These are phyloP conservation scores for Kregervanrija pseudodelftensis DNA, from an alignment of 805 yeast species.

Conservation along the genomic window DNA sequence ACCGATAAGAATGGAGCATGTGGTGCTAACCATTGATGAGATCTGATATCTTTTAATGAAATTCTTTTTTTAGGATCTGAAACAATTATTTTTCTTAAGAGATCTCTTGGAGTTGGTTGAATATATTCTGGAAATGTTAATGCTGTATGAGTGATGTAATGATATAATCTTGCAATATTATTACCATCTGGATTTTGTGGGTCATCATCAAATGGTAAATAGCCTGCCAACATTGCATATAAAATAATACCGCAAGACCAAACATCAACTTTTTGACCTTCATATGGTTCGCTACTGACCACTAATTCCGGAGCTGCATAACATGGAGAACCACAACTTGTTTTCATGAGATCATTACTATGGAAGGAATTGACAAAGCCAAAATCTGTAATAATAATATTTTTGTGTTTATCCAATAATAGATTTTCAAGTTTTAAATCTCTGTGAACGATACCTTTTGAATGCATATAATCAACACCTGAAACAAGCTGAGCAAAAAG, in stretches of 20 bases:
- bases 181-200: conserved; percentile 95
- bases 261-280: conserved; percentile 88
- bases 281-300: conserved; percentile 77
- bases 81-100: conserved; percentile 75
- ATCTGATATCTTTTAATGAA: conserved; percentile 57
- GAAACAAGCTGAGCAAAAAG: conserved; percentile 88
- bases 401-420: conserved; percentile 76
- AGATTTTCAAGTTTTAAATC: conserved; percentile 72
- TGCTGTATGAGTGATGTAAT: conserved; percentile 85
- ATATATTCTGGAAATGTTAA: conserved; percentile 93
- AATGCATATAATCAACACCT: conserved; percentile 86
- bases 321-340: conserved; percentile 96
- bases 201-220: conserved; percentile 95
- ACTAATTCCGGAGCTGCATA: conserved; percentile 98
- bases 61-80: conserved; percentile 79
- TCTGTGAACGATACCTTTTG: conserved; percentile 72
- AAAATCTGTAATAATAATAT: conserved; percentile 81
- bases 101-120: conserved; percentile 83
- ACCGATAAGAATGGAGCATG: conserved; percentile 77
- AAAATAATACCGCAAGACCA: conserved; percentile 97
- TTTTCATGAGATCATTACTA: conserved; percentile 76
- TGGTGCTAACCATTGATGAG: conserved; percentile 85
- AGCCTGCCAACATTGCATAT: conserved; percentile 96
- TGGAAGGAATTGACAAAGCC: conserved; percentile 89
- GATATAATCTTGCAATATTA: conserved; percentile 83